These are phyloP conservation scores for Fraxinus nigra DNA, from an alignment of 305 asterid species.

Conservation along the genomic window DNA sequence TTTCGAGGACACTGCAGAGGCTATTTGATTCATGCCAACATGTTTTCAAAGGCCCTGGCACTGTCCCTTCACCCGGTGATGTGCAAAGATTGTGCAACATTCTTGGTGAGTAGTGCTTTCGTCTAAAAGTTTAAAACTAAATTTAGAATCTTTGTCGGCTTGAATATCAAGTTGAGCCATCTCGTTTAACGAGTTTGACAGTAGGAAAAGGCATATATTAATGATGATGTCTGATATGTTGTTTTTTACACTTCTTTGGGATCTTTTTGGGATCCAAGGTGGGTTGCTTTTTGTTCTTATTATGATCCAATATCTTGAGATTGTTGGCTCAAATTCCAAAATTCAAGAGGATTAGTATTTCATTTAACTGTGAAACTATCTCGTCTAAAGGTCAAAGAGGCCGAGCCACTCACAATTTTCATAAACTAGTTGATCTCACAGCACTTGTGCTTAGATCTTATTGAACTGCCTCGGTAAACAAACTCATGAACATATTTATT, in stretches of 20 bases:
- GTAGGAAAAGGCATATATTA: background rate
- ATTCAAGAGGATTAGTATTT: background rate
- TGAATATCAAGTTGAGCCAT: background rate
- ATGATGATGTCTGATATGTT: background rate
- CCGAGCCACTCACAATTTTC: background rate
- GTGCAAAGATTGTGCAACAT: slow-evolving; percentile 46
- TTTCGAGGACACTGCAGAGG: slow-evolving; percentile 41
- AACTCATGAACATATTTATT: background rate
- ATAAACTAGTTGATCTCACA: background rate
- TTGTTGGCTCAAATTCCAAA: background rate
- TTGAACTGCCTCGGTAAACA: background rate
- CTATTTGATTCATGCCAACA: slow-evolving; percentile 47
- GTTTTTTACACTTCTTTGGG: background rate
- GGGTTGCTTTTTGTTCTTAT: background rate
- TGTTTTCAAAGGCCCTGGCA: slow-evolving; percentile 53
- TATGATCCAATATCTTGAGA: background rate
- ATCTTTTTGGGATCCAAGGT: background rate
- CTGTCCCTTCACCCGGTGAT: slow-evolving; percentile 46
- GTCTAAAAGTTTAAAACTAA: background rate
- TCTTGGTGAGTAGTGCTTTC: slow-evolving; percentile 43
- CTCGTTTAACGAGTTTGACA: background rate
- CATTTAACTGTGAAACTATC: background rate
- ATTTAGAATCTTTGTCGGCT: background rate
- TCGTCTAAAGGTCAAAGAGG: background rate
- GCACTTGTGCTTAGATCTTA: background rate